Base-by-base conservation (phyloP, 2,329 filamentous ascomycete species). In the Ramularia collo-cygni region DNA sequence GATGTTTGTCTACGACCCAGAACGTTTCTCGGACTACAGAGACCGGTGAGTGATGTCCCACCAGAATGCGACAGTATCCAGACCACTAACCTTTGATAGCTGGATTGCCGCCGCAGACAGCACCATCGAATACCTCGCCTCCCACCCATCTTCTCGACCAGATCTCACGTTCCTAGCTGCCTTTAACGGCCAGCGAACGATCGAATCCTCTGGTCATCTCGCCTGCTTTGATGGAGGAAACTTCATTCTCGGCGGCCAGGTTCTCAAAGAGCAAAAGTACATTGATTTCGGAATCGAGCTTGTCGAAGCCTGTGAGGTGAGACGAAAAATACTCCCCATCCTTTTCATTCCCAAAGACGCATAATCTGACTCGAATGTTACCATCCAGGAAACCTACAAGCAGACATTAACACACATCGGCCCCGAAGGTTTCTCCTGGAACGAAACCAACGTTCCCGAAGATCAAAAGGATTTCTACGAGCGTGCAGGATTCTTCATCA, bases 221-320 rank as follows among this genome's bases (percentile, higher is more conserved):
- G 83, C 83, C 26, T 92, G 85, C 62, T 94, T 94, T 57, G 77
- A 83, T 41, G 87, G 85, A 24, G 88, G 88, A 12, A 93, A 82
- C 62, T 87, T 93, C 65, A 80, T 94, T 52, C 76, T 94, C 13
- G 87, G 82, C 15, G 87, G 86, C 3, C 72, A 83, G 16, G 76
- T 81, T 1, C 75, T 94, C 27, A 64, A 72, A 33, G 65, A 76
- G 35, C 67, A 77, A 31, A 72, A 78, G 14, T 89, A 90, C 62
- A 70, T 83, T 37, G 66, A 85, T 34, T 87, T 86, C 50, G 88
- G 87, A 9, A 71, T 93, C 9, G 62, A 72, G 5, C 75, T 94
- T 16, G 77, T 85, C 4, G 70, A 80, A 12, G 79, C 76, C 1
- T 94, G 87, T 66, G 81, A 79, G 31, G 31, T 33, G 18, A 16